Conservation (phyloP, 805 yeast species). For the Komagataella pseudopastoris region DNA sequence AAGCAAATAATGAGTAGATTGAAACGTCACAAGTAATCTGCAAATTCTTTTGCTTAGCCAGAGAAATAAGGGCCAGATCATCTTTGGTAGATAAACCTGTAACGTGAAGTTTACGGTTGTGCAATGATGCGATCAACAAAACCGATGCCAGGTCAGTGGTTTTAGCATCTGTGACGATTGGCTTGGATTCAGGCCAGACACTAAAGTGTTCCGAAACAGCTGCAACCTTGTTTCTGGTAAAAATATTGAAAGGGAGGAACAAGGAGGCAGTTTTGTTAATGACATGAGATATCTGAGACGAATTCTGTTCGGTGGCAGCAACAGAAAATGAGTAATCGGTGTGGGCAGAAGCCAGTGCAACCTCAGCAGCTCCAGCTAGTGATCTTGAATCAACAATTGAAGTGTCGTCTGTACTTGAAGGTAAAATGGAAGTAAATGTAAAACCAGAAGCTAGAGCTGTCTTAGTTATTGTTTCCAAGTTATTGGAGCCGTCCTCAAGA, state of each 20-base stretch:
- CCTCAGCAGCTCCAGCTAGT: conserved; percentile 48
- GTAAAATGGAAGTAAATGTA: conserved; percentile 72
- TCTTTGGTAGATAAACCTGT: conserved; percentile 73
- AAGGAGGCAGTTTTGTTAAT: conserved; percentile 61
- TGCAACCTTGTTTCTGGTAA: conserved; percentile 57
- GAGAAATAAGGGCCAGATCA: conserved; percentile 70
- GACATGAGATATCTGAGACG: conserved; percentile 45
- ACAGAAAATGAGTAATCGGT: conserved; percentile 76
- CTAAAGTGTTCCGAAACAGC: conserved; percentile 68
- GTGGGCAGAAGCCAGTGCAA: conserved; percentile 43
- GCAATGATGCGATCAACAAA: conserved; percentile 76
- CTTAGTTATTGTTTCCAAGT: conserved; percentile 57
- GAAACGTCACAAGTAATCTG: conserved; percentile 85
- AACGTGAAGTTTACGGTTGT: conserved; percentile 74
- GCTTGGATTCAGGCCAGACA: conserved; percentile 74
- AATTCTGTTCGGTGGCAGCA: conserved; percentile 68
- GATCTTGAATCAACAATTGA: conserved; percentile 52
- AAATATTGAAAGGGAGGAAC: conserved; percentile 68
- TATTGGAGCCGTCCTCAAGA: conserved; percentile 29
- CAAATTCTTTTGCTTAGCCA: conserved; percentile 75
- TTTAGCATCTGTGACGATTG: conserved; percentile 84
- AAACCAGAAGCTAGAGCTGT: conserved; percentile 75
- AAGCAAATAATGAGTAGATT: conserved; percentile 63
- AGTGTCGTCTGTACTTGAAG: conserved; percentile 51
- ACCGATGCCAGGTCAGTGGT: conserved; percentile 90